Evolutionary conservation across 345 rosid species (phyloP), one percentile per base, ranked within the genome.

Genomic region (Noccaea bulbosa): DNA sequence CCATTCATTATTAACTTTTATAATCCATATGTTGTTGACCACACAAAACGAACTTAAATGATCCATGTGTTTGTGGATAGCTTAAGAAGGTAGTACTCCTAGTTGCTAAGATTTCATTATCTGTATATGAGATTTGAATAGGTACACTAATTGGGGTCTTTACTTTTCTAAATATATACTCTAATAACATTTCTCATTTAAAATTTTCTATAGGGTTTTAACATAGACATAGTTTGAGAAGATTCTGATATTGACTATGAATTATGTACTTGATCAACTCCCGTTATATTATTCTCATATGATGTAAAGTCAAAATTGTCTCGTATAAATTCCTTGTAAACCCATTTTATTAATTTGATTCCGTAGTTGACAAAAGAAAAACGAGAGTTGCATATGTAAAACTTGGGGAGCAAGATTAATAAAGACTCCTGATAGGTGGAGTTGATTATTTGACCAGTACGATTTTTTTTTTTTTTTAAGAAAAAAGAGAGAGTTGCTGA

Each of bases 321-420:
- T 15, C 30, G 14, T 6, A 35, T 7, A 37, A 45, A 24, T 27
- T 27, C 30, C 30, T 27, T 27, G 30, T 27, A 2, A 12, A 8
- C 11, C 8, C 39, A 16, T 45, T 7, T 2, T 27, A 62, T 65
- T 27, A 65, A 6, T n/a, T 8, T 40, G 48, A 41, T 74, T 67
- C 62, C 47, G 38, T 16, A 71, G 62, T 71, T 71, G 76, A 71
- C 63, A 7, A 50, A 15, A 17, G 45, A 50, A 60, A 12, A 17
- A 37, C 9, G 10, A 8, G 4, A 27, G 20, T 11, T 41, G 11
- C 24, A 14, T 35, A 35, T 58, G 52, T 14, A 50, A 59, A 59
- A 53, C 78, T 67, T 67, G 68, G 38, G 5, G 78, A 61, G 63
- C 69, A 74, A 74, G 78, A 74, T 67, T 38, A 17, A 10, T n/a